A percentile compares a stretch with the other conserved stretches of the same genome.
Evolutionary conservation across 192 early-diverging fungal species (phyloP).

Genomic region (Entomortierella chlamydospora): DNA sequence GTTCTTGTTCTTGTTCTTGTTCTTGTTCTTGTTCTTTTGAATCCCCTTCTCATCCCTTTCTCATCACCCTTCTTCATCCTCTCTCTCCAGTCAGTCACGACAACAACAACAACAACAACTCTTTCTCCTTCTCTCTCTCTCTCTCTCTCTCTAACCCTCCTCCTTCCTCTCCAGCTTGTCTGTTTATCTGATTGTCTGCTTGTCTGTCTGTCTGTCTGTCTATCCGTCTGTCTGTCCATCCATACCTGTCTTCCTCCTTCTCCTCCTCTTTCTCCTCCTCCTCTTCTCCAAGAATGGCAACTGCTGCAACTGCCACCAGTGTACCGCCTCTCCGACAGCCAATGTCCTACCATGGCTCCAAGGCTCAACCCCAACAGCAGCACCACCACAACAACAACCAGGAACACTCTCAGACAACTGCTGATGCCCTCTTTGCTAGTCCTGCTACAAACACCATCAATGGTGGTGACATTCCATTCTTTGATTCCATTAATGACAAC

Average conservation of each 20-base stretch:
- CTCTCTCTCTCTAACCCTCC: too few species aligned
- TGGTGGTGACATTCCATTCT: background rate
- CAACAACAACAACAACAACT: too few species aligned
- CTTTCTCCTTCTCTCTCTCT: too few species aligned
- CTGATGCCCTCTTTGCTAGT: constrained; percentile 45
- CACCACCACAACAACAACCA: background rate
- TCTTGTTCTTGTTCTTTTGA: too few species aligned
- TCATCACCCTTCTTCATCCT: too few species aligned
- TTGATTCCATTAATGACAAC: background rate
- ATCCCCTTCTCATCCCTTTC: too few species aligned
- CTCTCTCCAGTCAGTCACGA: too few species aligned
- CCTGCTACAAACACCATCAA: constrained; percentile 13
- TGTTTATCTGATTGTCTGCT: background rate
- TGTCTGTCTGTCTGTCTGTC: background rate
- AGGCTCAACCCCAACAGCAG: background rate
- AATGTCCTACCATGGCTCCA: background rate
- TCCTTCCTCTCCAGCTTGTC: too few species aligned
- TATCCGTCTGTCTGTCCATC: background rate
- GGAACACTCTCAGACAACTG: constrained; percentile 27
- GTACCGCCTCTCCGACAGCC: constrained; percentile 15
- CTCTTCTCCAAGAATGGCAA: constrained; percentile 15
- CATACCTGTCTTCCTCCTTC: background rate
- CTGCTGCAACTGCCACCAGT: constrained; percentile 15
- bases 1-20: too few species aligned
- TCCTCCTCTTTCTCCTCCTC: background rate